Evolutionary conservation across 2,329 filamentous ascomycete genomes (phyloP).

Genomic region (Pezicula carpinea): DNA sequence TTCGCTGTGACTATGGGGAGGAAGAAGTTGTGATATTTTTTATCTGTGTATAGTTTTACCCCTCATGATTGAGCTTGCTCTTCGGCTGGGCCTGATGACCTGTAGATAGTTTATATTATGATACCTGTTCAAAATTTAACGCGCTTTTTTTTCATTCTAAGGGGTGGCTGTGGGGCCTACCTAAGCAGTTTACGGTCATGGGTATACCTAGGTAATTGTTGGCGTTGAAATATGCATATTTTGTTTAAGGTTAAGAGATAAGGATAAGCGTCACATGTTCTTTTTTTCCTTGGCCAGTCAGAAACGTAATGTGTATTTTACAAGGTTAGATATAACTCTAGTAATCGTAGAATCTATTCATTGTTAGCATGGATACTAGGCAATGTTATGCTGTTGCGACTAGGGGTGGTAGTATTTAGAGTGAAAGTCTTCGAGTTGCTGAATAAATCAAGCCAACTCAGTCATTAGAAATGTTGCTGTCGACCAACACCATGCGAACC

Average conservation of each 20-base stretch:
- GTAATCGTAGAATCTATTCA: conserved; percentile 28
- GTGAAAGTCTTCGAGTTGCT: neutral
- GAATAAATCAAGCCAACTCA: no score
- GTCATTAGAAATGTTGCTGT: no score
- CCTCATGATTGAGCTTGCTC: conserved; percentile 14
- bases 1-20: neutral
- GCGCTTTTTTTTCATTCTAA: neutral
- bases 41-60: conserved; percentile 16
- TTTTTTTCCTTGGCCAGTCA: no score
- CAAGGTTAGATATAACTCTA: conserved; percentile 8
- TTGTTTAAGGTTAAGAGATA: no score
- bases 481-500: no score
- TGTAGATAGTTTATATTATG: conserved; percentile 18
- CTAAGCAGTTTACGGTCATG: no score
- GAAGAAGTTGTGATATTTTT: neutral
- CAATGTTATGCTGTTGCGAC: neutral
- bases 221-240: no score
- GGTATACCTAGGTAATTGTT: no score
- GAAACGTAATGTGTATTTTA: no score
- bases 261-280: no score
- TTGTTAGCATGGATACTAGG: conserved; percentile 11
- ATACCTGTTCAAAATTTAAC: conserved; percentile 8
- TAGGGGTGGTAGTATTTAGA: neutral
- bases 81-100: conserved; percentile 2
- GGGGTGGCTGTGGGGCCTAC: no score